Conservation (phyloP, 1,284 basidiomycete genomes). For the Ganoderma lucidum region DNA sequence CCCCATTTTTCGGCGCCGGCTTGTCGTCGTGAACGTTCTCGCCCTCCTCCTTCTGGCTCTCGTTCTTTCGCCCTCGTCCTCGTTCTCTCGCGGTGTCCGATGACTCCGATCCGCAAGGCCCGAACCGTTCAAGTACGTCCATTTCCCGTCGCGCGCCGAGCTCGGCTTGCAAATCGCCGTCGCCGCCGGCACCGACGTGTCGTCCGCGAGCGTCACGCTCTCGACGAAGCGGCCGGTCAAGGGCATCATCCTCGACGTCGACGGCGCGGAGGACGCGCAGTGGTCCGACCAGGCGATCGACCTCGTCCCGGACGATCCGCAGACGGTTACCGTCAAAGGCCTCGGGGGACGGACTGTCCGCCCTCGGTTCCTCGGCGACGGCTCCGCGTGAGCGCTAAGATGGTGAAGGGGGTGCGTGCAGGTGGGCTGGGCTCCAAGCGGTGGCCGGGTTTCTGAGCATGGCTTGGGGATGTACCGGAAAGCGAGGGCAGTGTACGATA, state of each 20-base stretch:
- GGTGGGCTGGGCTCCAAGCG: background rate
- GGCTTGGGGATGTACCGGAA: background rate
- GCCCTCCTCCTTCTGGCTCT: background rate
- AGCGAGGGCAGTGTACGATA: constrained; percentile 2
- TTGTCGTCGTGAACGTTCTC: background rate
- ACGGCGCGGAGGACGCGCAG: constrained; percentile 65
- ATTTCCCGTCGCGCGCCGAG: constrained; percentile 71
- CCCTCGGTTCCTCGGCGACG: constrained; percentile 79
- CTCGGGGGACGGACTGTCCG: constrained; percentile 71
- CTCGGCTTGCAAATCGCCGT: constrained; percentile 64
- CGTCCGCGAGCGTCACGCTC: constrained; percentile 59
- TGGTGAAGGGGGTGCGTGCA: background rate
- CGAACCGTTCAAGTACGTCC: constrained; percentile 91
- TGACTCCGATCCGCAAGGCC: constrained; percentile 60
- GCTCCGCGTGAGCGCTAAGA: constrained; percentile 50
- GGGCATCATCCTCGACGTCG: constrained; percentile 82
- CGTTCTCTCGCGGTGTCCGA: background rate
- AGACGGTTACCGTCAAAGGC: constrained; percentile 69
- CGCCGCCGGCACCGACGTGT: constrained; percentile 38
- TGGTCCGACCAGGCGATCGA: constrained; percentile 92
- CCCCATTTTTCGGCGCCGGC: background rate
- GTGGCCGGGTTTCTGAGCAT: background rate
- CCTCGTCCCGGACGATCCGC: constrained; percentile 83
- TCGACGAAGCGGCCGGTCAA: constrained; percentile 79
- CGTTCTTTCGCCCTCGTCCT: background rate